These are phyloP conservation scores for Secale cereale DNA, from an alignment of 176 grass and related monocot genomes.

Conservation along the genomic window DNA sequence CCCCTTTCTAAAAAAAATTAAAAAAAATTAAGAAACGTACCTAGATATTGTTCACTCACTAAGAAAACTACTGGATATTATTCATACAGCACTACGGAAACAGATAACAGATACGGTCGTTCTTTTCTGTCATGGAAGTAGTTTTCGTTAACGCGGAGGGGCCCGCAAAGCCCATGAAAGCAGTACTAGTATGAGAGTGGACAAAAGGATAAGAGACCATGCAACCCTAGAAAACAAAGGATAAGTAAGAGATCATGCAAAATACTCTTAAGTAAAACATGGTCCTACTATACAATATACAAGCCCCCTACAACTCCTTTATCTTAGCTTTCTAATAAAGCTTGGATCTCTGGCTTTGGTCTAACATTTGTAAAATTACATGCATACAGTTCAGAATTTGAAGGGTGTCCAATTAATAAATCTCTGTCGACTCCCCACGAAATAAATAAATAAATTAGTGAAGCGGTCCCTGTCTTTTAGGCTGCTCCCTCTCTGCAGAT, in stretches of 20 bases:
- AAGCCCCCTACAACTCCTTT: background rate
- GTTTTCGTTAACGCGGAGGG: background rate
- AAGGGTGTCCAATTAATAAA: background rate
- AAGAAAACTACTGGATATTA: background rate
- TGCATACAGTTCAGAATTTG: background rate
- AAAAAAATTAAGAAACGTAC: background rate
- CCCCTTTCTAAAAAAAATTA: too few species aligned
- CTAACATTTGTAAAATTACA: background rate
- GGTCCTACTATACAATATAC: background rate
- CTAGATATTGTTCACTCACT: background rate
- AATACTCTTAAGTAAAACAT: background rate
- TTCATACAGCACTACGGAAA: constrained; percentile 15
- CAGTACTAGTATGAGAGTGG: background rate
- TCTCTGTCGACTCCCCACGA: background rate
- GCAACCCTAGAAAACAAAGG: background rate
- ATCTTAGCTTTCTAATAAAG: constrained; percentile 4
- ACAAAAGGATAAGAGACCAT: background rate
- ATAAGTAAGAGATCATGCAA: background rate
- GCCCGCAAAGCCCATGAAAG: background rate
- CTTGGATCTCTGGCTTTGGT: background rate
- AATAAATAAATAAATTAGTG: background rate
- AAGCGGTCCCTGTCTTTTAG: background rate
- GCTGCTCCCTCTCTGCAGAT: background rate
- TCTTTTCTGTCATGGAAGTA: background rate
- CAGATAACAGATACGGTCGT: background rate